Conservation (phyloP, 1,284 basidiomycete species). For the Ustilago nuda region DNA sequence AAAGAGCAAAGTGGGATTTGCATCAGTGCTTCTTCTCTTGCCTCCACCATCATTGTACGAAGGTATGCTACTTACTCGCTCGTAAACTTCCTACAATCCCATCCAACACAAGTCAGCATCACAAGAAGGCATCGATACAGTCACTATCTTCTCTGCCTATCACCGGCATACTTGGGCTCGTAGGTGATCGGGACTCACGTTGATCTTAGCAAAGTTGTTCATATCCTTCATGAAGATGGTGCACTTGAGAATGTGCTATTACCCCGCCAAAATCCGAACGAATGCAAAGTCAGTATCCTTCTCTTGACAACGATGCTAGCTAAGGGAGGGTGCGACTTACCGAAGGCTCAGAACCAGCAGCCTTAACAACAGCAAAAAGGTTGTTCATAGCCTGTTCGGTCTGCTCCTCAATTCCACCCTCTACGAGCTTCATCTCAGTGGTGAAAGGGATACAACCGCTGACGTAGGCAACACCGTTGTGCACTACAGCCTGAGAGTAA, state of each 20-base stretch:
- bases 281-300: background rate
- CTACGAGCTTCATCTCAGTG: conserved; percentile 80
- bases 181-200: conserved; percentile 70
- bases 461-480: conserved; percentile 85
- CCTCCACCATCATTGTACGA: background rate
- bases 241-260: conserved; percentile 54
- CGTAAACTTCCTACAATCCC: conserved; percentile 61
- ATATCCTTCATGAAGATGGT: conserved; percentile 90
- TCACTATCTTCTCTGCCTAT: no score
- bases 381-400: conserved; percentile 87
- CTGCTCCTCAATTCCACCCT: conserved; percentile 83
- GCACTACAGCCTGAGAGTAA: conserved; percentile 77
- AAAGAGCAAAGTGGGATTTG: background rate
- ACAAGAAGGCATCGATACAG: no score
- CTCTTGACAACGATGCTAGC: background rate
- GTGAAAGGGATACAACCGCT: conserved; percentile 91
- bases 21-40: background rate
- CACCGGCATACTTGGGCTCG: no score
- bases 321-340: conserved; percentile 14
- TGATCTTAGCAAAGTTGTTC: conserved; percentile 88
- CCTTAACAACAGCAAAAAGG: conserved; percentile 84
- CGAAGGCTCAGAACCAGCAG: conserved; percentile 73
- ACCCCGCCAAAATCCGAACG: background rate
- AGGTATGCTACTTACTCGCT: conserved; percentile 48
- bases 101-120: background rate